Percentiles rank a stretch among this genome's conserved stretches.
Evolutionary conservation across 139 green algal species (phyloP).

Genomic region (Chlorella sorokiniana): DNA sequence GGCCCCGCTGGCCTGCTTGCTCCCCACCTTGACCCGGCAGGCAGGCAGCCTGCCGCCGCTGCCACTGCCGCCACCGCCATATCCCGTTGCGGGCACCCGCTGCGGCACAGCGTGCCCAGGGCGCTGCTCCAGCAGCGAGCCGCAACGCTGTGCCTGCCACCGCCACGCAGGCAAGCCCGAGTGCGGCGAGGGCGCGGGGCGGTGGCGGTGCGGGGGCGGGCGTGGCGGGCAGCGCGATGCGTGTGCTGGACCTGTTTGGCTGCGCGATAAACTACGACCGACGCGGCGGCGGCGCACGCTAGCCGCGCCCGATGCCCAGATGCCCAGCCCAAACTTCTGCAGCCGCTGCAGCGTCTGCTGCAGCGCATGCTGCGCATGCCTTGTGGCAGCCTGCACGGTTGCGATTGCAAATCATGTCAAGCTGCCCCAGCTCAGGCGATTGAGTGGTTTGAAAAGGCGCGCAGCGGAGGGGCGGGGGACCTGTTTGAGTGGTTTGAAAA

Average conservation of each 20-base stretch:
- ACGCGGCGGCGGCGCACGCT: not conserved
- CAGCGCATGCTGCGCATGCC: too few relatives aligned
- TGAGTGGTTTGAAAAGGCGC: too few relatives aligned
- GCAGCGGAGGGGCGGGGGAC: too few relatives aligned
- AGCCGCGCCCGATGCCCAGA: too few relatives aligned
- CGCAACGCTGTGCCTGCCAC: not conserved
- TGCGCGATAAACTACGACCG: conserved; percentile 50
- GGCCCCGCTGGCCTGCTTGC: not conserved
- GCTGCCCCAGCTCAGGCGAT: too few relatives aligned
- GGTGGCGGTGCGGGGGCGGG: not conserved
- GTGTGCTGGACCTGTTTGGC: conserved; percentile 54
- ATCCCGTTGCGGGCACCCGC: too few relatives aligned
- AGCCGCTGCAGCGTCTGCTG: too few relatives aligned
- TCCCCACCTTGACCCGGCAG: not conserved
- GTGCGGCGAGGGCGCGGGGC: conserved; percentile 4
- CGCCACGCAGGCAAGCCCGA: conserved; percentile 11
- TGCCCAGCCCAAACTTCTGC: too few relatives aligned
- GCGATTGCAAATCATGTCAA: too few relatives aligned
- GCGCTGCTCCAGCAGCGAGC: not conserved
- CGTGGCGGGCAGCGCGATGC: conserved; percentile 18
- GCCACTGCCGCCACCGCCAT: too few relatives aligned
- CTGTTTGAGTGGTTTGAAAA: too few relatives aligned
- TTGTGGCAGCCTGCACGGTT: too few relatives aligned
- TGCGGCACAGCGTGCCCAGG: not conserved
- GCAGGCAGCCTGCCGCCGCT: not conserved